These are phyloP conservation scores for Xylaria multiplex DNA, from an alignment of 2,329 filamentous ascomycete genomes.

Conservation along the genomic window DNA sequence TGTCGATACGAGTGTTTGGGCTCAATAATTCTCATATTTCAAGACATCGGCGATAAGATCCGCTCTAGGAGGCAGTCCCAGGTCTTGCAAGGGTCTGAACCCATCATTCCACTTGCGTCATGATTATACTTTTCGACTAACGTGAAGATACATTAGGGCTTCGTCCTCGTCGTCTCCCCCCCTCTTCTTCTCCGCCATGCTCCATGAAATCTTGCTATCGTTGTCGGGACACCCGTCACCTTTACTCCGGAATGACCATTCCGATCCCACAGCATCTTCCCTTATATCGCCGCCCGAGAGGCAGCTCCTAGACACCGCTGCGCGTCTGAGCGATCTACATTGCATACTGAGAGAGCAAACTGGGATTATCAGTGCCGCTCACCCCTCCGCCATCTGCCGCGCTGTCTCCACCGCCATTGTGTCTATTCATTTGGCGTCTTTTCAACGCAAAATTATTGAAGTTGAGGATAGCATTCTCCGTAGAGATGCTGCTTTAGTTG, in stretches of 20 bases:
- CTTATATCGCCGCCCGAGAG: conserved; percentile 80
- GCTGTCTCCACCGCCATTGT: conserved; percentile 84
- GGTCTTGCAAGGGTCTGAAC: conserved; percentile 43
- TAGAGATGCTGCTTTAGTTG: conserved; percentile 81
- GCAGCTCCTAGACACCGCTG: conserved; percentile 80
- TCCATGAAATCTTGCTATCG: conserved; percentile 97
- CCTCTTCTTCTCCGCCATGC: conserved; percentile 67
- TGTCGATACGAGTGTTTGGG: conserved; percentile 66
- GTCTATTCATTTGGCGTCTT: conserved; percentile 78
- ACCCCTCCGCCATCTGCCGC: conserved; percentile 85
- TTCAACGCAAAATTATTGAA: conserved; percentile 84
- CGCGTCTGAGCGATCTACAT: conserved; percentile 81
- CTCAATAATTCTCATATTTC: conserved; percentile 59
- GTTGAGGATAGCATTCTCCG: conserved; percentile 83
- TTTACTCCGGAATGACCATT: conserved; percentile 71
- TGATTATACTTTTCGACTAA: conserved; percentile 25
- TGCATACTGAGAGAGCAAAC: conserved; percentile 75
- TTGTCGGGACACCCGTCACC: conserved; percentile 93
- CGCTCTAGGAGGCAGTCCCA: conserved; percentile 49
- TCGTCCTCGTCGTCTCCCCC: conserved; percentile 18
- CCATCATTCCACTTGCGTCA: neutral
- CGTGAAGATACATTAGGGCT: conserved; percentile 22
- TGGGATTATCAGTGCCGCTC: conserved; percentile 72
- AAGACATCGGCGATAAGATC: conserved; percentile 56
- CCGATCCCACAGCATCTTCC: conserved; percentile 58